These are phyloP conservation scores for Nymphaea thermarum DNA, from an alignment of 164 flowering plant genomes.

Conservation along the genomic window DNA sequence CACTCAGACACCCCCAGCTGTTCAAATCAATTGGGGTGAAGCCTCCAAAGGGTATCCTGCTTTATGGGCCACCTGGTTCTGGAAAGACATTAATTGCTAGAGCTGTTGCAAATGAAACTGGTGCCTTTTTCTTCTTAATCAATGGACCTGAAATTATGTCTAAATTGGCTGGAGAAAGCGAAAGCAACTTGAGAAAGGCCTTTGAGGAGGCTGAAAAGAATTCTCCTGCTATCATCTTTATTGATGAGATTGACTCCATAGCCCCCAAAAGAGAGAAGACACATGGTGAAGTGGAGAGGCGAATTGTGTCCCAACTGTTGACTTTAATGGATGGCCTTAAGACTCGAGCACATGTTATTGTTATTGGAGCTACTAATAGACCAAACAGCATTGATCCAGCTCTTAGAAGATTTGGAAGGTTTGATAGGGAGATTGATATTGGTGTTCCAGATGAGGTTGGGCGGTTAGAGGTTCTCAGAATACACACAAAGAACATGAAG, in stretches of 20 bases:
- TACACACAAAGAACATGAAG: slow-evolving; percentile 67
- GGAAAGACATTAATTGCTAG: slow-evolving; percentile 85
- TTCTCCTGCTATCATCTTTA: slow-evolving; percentile 58
- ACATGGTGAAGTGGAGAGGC: slow-evolving; percentile 68
- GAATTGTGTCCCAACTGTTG: slow-evolving; percentile 58
- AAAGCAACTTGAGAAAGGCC: slow-evolving; percentile 79
- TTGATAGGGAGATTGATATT: slow-evolving; percentile 61
- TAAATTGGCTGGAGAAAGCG: slow-evolving; percentile 86
- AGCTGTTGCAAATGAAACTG: slow-evolving; percentile 91
- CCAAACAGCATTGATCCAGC: slow-evolving; percentile 68
- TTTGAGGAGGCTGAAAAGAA: slow-evolving; percentile 73
- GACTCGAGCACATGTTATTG: slow-evolving; percentile 52
- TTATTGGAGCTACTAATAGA: slow-evolving; percentile 61
- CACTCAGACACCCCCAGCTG: slow-evolving; percentile 60
- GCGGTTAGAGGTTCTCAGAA: slow-evolving; percentile 49
- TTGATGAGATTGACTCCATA: slow-evolving; percentile 60
- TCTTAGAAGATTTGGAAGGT: slow-evolving; percentile 59
- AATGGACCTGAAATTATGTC: slow-evolving; percentile 94
- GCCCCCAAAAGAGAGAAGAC: slow-evolving; percentile 74
- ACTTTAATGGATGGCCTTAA: slow-evolving; percentile 69
- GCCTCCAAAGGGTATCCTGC: slow-evolving; percentile 82
- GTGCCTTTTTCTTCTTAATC: slow-evolving; percentile 83
- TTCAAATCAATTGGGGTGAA: slow-evolving; percentile 64
- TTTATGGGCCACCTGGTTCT: slow-evolving; percentile 92
- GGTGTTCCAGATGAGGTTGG: slow-evolving; percentile 71